These are phyloP conservation scores for Ettlia oleoabundans DNA, from an alignment of 139 green algal species.

Conservation along the genomic window DNA sequence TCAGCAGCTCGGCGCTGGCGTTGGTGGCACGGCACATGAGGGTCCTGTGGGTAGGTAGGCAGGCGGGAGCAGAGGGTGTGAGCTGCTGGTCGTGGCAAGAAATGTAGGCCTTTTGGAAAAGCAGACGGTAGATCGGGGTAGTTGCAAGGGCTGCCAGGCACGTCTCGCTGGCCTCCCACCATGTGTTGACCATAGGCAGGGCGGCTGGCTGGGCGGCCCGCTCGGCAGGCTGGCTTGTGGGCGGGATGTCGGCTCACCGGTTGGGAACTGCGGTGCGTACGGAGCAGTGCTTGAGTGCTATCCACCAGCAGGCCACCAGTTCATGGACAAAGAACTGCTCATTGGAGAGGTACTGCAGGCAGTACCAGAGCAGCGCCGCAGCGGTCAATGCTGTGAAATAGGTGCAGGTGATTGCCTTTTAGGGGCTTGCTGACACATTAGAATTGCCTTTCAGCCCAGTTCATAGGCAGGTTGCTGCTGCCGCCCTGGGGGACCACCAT, in stretches of 20 bases:
- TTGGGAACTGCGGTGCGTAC: constrained; percentile 51
- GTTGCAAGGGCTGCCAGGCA: too few species aligned
- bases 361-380: not conserved
- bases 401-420: too few species aligned
- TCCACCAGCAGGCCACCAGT: constrained; percentile 49
- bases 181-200: not conserved
- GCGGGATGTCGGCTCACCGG: too few species aligned
- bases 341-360: constrained; percentile 9
- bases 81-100: not conserved
- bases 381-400: too few species aligned
- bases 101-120: too few species aligned
- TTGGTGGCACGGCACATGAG: constrained; percentile 43
- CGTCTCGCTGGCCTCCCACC: not conserved
- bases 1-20: constrained; percentile 20
- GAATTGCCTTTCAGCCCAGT: too few species aligned
- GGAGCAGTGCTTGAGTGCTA: constrained; percentile 49
- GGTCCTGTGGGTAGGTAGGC: constrained; percentile 1
- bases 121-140: too few species aligned
- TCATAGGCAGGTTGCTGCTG: too few species aligned
- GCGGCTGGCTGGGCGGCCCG: too few species aligned
- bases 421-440: too few species aligned
- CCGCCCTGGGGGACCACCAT: too few species aligned
- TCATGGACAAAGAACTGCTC: constrained; percentile 42
- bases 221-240: too few species aligned
- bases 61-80: not conserved